Percentiles rank a stretch among this genome's conserved stretches.
These are phyloP conservation scores for Neofusicoccum cordaticola DNA, from an alignment of 2,329 filamentous ascomycete genomes.

Conservation along the genomic window DNA sequence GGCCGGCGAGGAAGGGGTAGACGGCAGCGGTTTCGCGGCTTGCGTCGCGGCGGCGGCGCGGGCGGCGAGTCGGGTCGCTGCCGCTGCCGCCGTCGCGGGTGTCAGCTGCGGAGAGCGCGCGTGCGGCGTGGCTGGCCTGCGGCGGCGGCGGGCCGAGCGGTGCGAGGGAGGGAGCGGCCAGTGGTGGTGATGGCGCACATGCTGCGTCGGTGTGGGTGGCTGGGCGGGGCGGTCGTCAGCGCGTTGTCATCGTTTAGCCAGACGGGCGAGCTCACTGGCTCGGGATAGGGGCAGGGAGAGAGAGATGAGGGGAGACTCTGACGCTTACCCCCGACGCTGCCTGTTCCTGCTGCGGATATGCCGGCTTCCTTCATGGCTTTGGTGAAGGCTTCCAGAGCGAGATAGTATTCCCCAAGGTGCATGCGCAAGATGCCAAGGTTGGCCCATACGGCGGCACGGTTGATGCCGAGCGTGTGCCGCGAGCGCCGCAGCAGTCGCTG, in stretches of 20 bases:
- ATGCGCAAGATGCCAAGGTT: constrained; percentile 15
- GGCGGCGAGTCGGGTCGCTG: not conserved
- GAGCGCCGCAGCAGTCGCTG: constrained; percentile 7
- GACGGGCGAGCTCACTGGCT: not conserved
- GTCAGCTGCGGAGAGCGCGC: too few species aligned
- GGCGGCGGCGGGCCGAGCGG: not conserved
- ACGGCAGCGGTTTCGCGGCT: not conserved
- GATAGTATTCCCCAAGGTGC: constrained; percentile 6
- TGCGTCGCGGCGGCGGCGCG: not conserved
- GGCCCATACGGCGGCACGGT: constrained; percentile 10
- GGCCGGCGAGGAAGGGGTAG: constrained; percentile 9
- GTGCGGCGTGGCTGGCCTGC: not conserved
- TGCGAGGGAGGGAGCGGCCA: not conserved
- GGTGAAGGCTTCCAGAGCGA: constrained; percentile 10
- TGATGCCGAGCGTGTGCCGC: not conserved
- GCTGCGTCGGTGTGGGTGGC: not conserved
- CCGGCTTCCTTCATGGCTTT: not conserved
- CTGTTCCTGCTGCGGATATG: not conserved
- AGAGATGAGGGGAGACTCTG: not conserved
- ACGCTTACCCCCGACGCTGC: not conserved
- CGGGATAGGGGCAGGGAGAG: too few species aligned
- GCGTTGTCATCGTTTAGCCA: constrained; percentile 7
- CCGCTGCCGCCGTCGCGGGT: too few species aligned
- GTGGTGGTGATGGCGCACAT: not conserved
- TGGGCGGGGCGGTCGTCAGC: not conserved